A percentile compares a stretch with the other conserved stretches of the same genome.
Conservation (phyloP, 108 stramenopile species). For the Skeletonema potamos region DNA sequence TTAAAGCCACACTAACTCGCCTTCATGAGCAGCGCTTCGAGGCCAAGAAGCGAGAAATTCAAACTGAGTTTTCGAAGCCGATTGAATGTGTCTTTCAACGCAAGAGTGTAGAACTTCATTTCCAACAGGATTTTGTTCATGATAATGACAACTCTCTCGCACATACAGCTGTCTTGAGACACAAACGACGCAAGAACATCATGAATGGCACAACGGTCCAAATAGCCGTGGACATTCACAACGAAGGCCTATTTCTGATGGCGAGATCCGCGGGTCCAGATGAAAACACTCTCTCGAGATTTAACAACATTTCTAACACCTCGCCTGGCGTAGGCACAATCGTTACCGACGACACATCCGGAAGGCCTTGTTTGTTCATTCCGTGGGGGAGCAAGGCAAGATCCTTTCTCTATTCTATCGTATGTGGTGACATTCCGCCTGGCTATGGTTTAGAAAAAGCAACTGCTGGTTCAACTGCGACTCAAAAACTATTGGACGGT, state of each 20-base stretch:
- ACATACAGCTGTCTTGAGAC: constrained; percentile 54
- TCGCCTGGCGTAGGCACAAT: neutral
- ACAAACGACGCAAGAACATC: constrained; percentile 67
- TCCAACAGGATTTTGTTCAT: neutral
- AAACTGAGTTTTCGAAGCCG: neutral
- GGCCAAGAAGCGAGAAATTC: constrained; percentile 21
- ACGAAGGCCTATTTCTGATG: constrained; percentile 73
- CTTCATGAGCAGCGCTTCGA: constrained; percentile 55
- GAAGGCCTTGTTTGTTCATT: constrained; percentile 42
- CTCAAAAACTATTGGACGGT: constrained; percentile 34
- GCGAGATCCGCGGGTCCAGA: constrained; percentile 18
- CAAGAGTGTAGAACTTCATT: neutral
- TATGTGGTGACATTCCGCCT: constrained; percentile 69
- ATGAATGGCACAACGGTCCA: constrained; percentile 57
- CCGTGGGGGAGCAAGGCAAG: constrained; percentile 65
- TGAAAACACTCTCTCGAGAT: neutral
- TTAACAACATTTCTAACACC: neutral
- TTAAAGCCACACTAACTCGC: constrained; percentile 34
- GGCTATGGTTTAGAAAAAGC: constrained; percentile 8
- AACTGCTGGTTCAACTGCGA: constrained; percentile 32
- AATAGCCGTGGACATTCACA: constrained; percentile 75
- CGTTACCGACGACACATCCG: neutral
- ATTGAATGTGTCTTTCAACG: neutral
- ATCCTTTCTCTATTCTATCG: constrained; percentile 52
- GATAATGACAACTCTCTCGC: constrained; percentile 9